These are phyloP conservation scores for Parascedosporium putredinis DNA, from an alignment of 2,329 filamentous ascomycete genomes.

Conservation along the genomic window DNA sequence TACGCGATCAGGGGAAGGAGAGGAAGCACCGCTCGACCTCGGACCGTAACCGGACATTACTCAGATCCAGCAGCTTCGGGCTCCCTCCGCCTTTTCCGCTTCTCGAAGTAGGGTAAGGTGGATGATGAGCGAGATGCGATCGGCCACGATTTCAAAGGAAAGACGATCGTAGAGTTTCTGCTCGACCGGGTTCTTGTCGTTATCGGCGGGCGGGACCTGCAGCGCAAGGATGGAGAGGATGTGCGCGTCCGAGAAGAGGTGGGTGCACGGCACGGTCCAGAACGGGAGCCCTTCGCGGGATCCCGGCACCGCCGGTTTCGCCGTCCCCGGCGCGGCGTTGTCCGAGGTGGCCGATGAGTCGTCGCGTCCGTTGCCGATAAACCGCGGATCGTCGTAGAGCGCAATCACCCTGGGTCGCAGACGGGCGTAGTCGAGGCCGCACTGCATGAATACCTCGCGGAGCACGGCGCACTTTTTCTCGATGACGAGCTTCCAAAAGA, in stretches of 20 bases:
- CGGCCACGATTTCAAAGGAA: conserved; percentile 14
- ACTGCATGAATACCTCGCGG: conserved; percentile 10
- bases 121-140: conserved; percentile 13
- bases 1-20: conserved; percentile 19
- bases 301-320: too few species aligned
- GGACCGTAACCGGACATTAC: not conserved
- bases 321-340: too few species aligned
- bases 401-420: conserved; percentile 13
- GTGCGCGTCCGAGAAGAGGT: not conserved
- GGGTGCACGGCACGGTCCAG: not conserved
- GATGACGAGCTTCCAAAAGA: conserved; percentile 11
- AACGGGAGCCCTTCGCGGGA: too few species aligned
- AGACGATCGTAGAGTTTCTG: conserved; percentile 1
- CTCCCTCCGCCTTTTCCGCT: not conserved
- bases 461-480: conserved; percentile 5
- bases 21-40: conserved; percentile 18
- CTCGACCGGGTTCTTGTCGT: not conserved
- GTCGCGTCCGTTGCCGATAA: conserved; percentile 8
- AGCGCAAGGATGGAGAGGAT: conserved; percentile 8
- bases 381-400: conserved; percentile 15
- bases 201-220: not conserved
- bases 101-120: conserved; percentile 5
- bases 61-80: not conserved
- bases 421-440: conserved; percentile 12
- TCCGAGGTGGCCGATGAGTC: not conserved